Conservation (phyloP, 2,329 filamentous ascomycete genomes). For the Colletotrichum ledebouriae region DNA sequence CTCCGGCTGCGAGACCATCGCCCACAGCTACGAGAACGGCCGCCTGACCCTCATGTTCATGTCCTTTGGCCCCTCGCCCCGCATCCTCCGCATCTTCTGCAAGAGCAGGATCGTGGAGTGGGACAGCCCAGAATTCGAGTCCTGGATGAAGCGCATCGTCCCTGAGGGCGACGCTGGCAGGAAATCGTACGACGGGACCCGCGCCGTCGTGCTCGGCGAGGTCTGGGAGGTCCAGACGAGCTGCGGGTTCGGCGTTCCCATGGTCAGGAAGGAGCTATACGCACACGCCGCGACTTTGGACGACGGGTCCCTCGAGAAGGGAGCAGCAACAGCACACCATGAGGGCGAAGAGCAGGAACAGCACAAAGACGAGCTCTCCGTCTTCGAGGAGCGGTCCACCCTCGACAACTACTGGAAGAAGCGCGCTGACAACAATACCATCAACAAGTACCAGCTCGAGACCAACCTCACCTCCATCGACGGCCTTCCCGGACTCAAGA, state of each 20-base stretch:
- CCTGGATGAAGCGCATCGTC: constrained; percentile 59
- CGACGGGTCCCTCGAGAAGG: constrained; percentile 42
- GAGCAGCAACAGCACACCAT: constrained; percentile 7
- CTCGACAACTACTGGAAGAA: constrained; percentile 65
- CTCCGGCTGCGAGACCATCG: constrained; percentile 81
- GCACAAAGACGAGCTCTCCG: constrained; percentile 51
- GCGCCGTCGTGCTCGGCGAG: constrained; percentile 72
- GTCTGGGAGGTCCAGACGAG: constrained; percentile 76
- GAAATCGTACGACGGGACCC: constrained; percentile 60
- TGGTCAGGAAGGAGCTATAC: constrained; percentile 59
- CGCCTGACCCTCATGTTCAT: constrained; percentile 82
- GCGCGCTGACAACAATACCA: constrained; percentile 61
- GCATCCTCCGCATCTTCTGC: constrained; percentile 76
- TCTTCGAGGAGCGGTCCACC: constrained; percentile 68
- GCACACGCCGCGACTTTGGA: constrained; percentile 44
- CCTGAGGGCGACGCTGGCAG: constrained; percentile 48
- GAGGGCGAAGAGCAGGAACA: neutral
- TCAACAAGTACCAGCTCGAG: constrained; percentile 68
- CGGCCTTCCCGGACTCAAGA: constrained; percentile 68
- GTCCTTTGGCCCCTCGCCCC: constrained; percentile 70
- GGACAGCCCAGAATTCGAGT: constrained; percentile 63
- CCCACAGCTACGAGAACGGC: constrained; percentile 82
- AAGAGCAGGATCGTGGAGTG: constrained; percentile 71
- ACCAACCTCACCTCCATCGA: constrained; percentile 71
- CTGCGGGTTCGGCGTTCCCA: constrained; percentile 75